Evolutionary conservation across 441 rosid species (phyloP).

Genomic region (Adansonia grandidieri): DNA sequence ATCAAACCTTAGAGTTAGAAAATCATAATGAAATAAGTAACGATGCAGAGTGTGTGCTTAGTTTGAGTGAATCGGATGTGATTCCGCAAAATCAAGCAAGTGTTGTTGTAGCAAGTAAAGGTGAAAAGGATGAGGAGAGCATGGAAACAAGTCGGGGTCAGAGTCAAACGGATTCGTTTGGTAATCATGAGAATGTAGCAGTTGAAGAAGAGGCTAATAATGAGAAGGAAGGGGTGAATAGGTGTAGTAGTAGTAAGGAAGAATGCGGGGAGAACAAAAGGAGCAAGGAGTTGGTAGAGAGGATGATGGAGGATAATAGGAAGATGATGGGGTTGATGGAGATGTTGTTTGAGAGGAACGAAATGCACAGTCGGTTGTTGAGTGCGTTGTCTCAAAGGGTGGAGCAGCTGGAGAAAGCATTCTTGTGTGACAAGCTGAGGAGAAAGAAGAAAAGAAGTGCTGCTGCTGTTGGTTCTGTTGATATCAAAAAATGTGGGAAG

Average conservation of each 20-base stretch:
- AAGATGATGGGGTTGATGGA: constrained; percentile 61
- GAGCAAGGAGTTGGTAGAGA: constrained; percentile 45
- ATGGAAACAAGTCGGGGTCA: constrained; percentile 22
- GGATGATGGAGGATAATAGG: constrained; percentile 58
- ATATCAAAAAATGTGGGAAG: constrained; percentile 26
- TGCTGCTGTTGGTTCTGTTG: constrained; percentile 7
- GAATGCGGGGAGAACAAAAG: constrained; percentile 16
- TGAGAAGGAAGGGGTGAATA: not conserved
- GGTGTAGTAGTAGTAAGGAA: constrained; percentile 1
- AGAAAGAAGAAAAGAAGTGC: constrained; percentile 50
- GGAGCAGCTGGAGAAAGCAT: constrained; percentile 60
- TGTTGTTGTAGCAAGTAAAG: not conserved
- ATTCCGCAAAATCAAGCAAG: not conserved
- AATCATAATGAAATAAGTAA: not conserved
- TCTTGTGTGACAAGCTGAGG: constrained; percentile 46
- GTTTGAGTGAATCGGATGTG: constrained; percentile 11
- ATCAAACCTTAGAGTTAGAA: not conserved
- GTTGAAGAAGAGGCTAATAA: constrained; percentile 15
- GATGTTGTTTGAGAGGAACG: constrained; percentile 52
- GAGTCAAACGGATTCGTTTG: constrained; percentile 39
- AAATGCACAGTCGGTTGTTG: constrained; percentile 49
- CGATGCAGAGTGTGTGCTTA: not conserved
- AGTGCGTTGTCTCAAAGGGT: constrained; percentile 54
- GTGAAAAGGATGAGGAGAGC: not conserved
- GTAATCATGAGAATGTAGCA: constrained; percentile 26